phyloP scores from a whole-genome alignment of 768 basidiomycete genomes.

The Hebeloma cylindrosporum region DNA sequence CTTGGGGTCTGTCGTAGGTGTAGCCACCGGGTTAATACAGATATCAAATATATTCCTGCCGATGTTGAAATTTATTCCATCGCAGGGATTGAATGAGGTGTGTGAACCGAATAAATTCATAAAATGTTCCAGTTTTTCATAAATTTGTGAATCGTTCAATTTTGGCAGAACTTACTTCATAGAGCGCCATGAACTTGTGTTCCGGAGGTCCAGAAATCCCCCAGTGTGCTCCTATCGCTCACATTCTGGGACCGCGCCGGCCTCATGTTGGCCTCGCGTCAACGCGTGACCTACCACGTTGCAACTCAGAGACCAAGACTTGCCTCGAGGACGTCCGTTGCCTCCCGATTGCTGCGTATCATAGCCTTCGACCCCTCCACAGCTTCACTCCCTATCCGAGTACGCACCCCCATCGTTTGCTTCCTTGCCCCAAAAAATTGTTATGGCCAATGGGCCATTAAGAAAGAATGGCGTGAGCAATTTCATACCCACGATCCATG shows the following conservation, averaged over 20 bases:
- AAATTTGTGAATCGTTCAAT: not conserved
- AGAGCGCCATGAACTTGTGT: slow-evolving; percentile 3
- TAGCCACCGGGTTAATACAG: too few relatives aligned
- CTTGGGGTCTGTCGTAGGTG: too few relatives aligned
- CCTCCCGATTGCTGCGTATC: slow-evolving; percentile 16
- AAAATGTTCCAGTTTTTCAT: slow-evolving; percentile 2
- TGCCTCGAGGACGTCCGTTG: slow-evolving; percentile 28
- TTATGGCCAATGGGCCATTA: too few relatives aligned
- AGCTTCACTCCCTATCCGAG: slow-evolving; percentile 14
- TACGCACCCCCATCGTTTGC: slow-evolving; percentile 9
- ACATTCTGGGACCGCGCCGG: slow-evolving; percentile 14
- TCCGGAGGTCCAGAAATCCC: slow-evolving; percentile 7
- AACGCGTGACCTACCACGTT: slow-evolving; percentile 26
- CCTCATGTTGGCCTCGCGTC: slow-evolving; percentile 24
- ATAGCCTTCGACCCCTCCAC: slow-evolving; percentile 24
- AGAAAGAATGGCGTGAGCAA: too few relatives aligned
- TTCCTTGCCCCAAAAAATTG: slow-evolving; percentile 12
- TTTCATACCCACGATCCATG: too few relatives aligned
- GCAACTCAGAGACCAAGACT: slow-evolving; percentile 16
- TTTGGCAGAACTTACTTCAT: not conserved
- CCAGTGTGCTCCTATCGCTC: slow-evolving; percentile 10
- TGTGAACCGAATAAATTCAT: slow-evolving; percentile 7
- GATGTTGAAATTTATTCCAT: too few relatives aligned
- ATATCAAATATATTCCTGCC: too few relatives aligned
- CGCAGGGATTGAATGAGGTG: too few relatives aligned